Conservation (phyloP, 805 yeast species). For the Lachancea sp. region DNA sequence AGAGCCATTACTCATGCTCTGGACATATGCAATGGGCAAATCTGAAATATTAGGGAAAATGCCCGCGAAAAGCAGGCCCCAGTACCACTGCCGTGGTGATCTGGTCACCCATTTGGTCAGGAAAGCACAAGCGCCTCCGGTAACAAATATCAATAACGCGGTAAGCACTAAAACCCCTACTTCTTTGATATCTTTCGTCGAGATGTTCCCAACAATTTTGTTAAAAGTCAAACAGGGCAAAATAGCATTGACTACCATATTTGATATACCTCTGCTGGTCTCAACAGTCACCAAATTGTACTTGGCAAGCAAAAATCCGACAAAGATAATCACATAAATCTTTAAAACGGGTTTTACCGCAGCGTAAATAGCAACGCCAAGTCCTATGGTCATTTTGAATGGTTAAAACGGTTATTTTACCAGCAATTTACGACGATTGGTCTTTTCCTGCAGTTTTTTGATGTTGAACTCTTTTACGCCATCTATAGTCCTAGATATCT, state of each 20-base stretch:
- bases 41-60: constrained; percentile 75
- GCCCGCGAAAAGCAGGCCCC: constrained; percentile 69
- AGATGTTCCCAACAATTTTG: constrained; percentile 61
- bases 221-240: constrained; percentile 72
- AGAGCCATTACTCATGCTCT: constrained; percentile 59
- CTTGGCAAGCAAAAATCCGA: constrained; percentile 61
- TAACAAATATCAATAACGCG: constrained; percentile 38
- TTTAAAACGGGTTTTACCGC: constrained; percentile 84
- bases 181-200: constrained; percentile 60
- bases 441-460: too few species aligned
- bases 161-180: constrained; percentile 59
- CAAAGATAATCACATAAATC: constrained; percentile 61
- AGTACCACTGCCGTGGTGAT: constrained; percentile 67
- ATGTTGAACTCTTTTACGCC: too few species aligned
- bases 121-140: constrained; percentile 41
- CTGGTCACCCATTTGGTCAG: constrained; percentile 43
- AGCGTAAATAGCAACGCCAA: constrained; percentile 67
- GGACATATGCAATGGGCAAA: constrained; percentile 77
- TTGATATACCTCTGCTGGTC: constrained; percentile 62
- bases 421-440: too few species aligned
- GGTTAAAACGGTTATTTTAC: too few species aligned
- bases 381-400: constrained; percentile 12
- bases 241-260: constrained; percentile 58
- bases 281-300: constrained; percentile 59
- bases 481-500: too few species aligned